Conservation (phyloP, 257 asterid species). For the Leptodermis oblonga region DNA sequence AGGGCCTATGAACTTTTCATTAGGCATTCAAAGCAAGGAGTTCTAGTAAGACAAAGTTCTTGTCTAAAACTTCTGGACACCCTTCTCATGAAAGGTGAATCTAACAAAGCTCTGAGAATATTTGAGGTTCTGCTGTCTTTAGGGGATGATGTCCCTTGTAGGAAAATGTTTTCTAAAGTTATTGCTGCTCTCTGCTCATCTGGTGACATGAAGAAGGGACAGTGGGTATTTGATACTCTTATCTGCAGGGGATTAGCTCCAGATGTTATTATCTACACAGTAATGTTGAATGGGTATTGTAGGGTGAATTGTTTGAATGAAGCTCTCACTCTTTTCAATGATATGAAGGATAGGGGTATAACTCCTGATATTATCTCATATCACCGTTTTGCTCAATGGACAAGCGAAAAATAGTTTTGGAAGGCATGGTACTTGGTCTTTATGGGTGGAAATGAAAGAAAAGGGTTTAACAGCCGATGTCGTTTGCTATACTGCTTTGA, state of each 20-base stretch:
- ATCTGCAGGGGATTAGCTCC: conserved; percentile 47
- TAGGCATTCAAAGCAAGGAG: conserved; percentile 33
- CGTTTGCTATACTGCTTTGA: conserved; percentile 61
- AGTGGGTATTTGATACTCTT: conserved; percentile 50
- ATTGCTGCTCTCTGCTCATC: conserved; percentile 58
- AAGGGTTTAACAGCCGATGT: conserved; percentile 54
- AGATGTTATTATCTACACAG: conserved; percentile 58
- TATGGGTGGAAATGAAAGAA: conserved; percentile 46
- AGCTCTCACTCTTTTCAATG: conserved; percentile 51
- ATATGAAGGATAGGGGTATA: conserved; percentile 64
- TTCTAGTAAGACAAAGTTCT: conserved; percentile 32
- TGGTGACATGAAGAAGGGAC: conserved; percentile 63
- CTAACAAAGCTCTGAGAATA: conserved; percentile 35
- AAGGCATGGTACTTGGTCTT: conserved; percentile 23
- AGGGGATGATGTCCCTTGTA: conserved; percentile 41
- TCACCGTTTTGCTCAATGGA: conserved; percentile 70
- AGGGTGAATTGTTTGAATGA: conserved; percentile 41
- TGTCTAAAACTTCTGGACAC: conserved; percentile 51
- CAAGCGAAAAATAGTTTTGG: conserved; percentile 31
- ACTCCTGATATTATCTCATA: conserved; percentile 64
- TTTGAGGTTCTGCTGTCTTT: conserved; percentile 35
- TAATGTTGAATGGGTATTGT: conserved; percentile 77
- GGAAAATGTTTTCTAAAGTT: conserved; percentile 40
- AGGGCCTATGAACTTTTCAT: conserved; percentile 48
- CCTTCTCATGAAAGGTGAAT: conserved; percentile 57